phyloP scores from a whole-genome alignment of 2,329 filamentous ascomycete genomes.

The Alternaria tenuissima region DNA sequence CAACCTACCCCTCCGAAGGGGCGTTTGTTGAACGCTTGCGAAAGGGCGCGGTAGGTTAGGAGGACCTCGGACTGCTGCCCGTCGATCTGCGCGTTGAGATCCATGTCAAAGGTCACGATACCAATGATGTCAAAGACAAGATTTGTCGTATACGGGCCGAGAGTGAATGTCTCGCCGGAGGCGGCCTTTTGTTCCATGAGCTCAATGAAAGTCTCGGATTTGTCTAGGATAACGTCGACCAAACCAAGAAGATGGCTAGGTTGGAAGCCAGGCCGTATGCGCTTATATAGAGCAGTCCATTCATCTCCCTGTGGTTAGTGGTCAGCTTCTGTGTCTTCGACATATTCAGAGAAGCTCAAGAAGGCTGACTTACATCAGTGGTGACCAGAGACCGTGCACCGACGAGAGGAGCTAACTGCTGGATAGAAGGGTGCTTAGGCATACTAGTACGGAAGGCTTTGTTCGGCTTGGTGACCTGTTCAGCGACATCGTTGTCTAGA shows the following conservation, averaged over 20 bases:
- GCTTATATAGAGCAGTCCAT: conserved; percentile 10
- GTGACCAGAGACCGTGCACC: conserved; percentile 28
- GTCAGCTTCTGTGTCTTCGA: too few relatives aligned
- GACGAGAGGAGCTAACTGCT: conserved; percentile 22
- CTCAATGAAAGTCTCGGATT: conserved; percentile 32
- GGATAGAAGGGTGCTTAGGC: conserved; percentile 29
- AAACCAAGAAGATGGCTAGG: conserved; percentile 23
- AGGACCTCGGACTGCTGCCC: conserved; percentile 23
- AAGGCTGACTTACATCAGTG: conserved; percentile 20
- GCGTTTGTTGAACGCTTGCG: conserved; percentile 27
- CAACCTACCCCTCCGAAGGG: conserved; percentile 18
- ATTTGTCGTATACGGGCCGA: conserved; percentile 27
- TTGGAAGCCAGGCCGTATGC: conserved; percentile 26
- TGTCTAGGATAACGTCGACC: conserved; percentile 36
- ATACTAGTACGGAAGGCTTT: conserved; percentile 23
- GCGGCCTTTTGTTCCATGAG: conserved; percentile 26
- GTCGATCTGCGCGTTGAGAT: conserved; percentile 26
- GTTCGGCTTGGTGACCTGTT: conserved; percentile 26
- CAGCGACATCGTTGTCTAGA: conserved; percentile 26
- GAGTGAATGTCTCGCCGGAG: conserved; percentile 14
- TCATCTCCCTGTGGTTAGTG: background rate
- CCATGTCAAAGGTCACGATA: conserved; percentile 27
- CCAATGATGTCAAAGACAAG: conserved; percentile 34
- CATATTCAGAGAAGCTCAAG: too few relatives aligned
- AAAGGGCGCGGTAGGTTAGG: conserved; percentile 27